Evolutionary conservation across 2,329 filamentous ascomycete species (phyloP).

Genomic region (Boeremia exigua): DNA sequence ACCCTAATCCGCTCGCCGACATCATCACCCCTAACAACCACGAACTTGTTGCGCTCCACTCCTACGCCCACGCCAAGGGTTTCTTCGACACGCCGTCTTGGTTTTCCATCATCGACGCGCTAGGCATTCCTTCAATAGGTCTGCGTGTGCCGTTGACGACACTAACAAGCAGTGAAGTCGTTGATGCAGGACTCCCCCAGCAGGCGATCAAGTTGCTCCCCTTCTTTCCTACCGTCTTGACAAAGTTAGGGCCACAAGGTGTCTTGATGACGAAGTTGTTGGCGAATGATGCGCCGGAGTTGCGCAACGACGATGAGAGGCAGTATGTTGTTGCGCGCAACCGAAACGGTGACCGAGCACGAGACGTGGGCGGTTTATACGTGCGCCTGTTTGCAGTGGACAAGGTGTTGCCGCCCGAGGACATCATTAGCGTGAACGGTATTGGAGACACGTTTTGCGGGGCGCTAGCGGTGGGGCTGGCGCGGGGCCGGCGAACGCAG

Average conservation of each 20-base stretch:
- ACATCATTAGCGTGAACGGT: conserved; percentile 89
- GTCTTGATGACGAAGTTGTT: conserved; percentile 79
- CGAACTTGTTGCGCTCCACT: conserved; percentile 82
- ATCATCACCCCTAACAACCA: conserved; percentile 82
- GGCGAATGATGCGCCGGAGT: conserved; percentile 67
- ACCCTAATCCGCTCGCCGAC: conserved; percentile 69
- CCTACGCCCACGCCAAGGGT: conserved; percentile 68
- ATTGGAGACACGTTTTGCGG: conserved; percentile 94
- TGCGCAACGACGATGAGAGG: conserved; percentile 67
- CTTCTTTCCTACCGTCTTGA: conserved; percentile 82
- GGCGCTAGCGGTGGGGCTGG: conserved; percentile 79
- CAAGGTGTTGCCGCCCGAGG: conserved; percentile 63
- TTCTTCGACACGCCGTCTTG: conserved; percentile 74
- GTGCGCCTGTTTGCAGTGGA: conserved; percentile 74
- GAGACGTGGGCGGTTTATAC: conserved; percentile 73
- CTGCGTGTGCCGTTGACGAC: conserved; percentile 74
- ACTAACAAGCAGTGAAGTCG: conserved; percentile 70
- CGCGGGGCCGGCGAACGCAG: conserved; percentile 60
- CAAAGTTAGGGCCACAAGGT: conserved; percentile 79
- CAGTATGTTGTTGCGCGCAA: conserved; percentile 73
- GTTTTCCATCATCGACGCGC: conserved; percentile 80
- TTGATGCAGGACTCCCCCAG: conserved; percentile 82
- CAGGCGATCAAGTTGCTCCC: conserved; percentile 85
- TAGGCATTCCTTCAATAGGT: conserved; percentile 73
- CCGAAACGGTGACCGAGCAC: conserved; percentile 56